A percentile compares a stretch with the other conserved stretches of the same genome.
These are phyloP conservation scores for Brassica carinata DNA, from an alignment of 345 rosid genomes.

Conservation along the genomic window DNA sequence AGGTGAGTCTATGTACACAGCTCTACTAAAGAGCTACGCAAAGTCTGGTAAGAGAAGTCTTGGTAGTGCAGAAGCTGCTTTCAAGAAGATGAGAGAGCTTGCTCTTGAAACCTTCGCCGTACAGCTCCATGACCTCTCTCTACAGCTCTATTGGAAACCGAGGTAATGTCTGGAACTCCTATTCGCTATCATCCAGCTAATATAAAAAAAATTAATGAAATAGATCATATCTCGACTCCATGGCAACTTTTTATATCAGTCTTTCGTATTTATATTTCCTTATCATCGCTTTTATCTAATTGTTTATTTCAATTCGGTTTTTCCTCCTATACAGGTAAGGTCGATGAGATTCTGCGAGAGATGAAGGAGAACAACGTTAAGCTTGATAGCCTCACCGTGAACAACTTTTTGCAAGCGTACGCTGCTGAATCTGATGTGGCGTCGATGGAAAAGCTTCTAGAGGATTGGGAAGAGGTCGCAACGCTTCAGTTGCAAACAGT, in stretches of 20 bases:
- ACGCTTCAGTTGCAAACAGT: neutral
- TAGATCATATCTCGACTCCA: too few species aligned
- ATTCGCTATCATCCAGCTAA: too few species aligned
- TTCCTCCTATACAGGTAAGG: neutral
- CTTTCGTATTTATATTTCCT: too few species aligned
- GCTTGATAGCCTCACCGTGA: slow-evolving; percentile 4
- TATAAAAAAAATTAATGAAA: too few species aligned
- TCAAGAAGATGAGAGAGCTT: slow-evolving; percentile 4
- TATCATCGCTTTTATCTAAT: too few species aligned
- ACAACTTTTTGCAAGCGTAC: slow-evolving; percentile 11
- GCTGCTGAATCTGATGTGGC: slow-evolving; percentile 4
- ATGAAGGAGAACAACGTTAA: slow-evolving; percentile 5
- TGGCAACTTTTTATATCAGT: too few species aligned
- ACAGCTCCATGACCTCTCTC: slow-evolving; percentile 6
- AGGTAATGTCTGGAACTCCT: too few species aligned
- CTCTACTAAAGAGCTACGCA: neutral
- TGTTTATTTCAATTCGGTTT: too few species aligned
- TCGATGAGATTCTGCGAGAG: slow-evolving; percentile 6
- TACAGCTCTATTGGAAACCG: neutral
- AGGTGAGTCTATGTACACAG: neutral
- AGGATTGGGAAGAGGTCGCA: neutral
- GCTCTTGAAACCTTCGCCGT: neutral
- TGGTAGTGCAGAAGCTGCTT: neutral
- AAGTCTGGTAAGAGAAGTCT: neutral
- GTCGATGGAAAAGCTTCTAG: slow-evolving; percentile 1